Base-by-base conservation (phyloP, 345 rosid genomes). In the Corymbia maculata region DNA sequence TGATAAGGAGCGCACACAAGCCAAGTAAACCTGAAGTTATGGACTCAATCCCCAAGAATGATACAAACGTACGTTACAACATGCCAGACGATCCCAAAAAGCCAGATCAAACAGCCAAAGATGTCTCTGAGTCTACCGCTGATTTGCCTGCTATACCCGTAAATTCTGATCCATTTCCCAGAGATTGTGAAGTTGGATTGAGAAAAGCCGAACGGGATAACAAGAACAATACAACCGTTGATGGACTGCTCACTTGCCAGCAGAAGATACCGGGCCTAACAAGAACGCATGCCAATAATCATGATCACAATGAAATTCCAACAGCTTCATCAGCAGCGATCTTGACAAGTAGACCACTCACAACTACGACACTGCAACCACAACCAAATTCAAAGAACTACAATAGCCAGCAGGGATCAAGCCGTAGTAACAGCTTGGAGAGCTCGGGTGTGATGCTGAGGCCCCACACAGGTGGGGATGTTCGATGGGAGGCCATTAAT, bases 401-500 rank as follows among this genome's bases (percentile, higher is more conserved):
- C 86, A 89, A 61, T 86, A 86, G 80, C 89, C 82, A 49, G 90
- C 59, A 36, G 55, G 79, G 45, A 51, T 51, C 84, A 6, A 21
- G 49, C 84, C 84, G 49, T 75, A 93, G 92, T 85, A 91, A 98
- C 85, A 96, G 96, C 95, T 88, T 93, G 86, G 99, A 96, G 91
- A 96, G 94, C 95, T 87, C 94, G 30, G 91, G 88, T 52, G 90
- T 93, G 68, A 86, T 52, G 45, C 91, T 94, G 9, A 95, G 91
- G 93, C 99, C 99, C 75, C 99, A 97, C 86, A 96, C 99, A 3
- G 99, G 98, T 9, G 98, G 98, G 24, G 98, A 97, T 55, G 93
- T 90, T 9, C 90, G 97, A 89, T 97, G 98, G 99, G 99, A 97
- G 88, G 97, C 98, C 86, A 93, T 97, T 85, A 94, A 97, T 47